Conservation (phyloP, 2,329 filamentous ascomycete species). For the Chaetomium globosum region DNA sequence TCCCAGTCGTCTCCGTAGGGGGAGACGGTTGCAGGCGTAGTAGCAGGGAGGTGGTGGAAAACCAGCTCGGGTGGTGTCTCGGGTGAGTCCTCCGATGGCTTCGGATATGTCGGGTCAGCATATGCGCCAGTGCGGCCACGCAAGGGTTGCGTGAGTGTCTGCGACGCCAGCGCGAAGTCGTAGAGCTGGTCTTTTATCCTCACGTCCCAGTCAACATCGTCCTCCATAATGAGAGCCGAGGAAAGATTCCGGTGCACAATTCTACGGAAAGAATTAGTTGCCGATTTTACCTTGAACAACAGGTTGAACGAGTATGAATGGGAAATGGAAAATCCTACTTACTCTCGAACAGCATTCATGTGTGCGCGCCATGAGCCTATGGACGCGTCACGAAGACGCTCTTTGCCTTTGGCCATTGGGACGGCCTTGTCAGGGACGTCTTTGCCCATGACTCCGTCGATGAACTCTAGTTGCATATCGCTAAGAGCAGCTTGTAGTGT, state of each 20-base stretch:
- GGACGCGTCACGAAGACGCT: not conserved
- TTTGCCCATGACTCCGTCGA: conserved; percentile 48
- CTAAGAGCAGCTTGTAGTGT: conserved; percentile 49
- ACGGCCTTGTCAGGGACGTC: conserved; percentile 43
- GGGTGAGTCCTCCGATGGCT: conserved; percentile 21
- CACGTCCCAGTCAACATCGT: conserved; percentile 55
- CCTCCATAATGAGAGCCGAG: conserved; percentile 51
- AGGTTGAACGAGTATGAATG: not conserved
- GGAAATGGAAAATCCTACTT: conserved; percentile 6
- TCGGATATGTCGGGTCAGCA: conserved; percentile 39
- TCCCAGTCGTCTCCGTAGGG: conserved; percentile 57
- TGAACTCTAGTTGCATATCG: conserved; percentile 49
- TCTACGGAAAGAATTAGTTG: conserved; percentile 27
- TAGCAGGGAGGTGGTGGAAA: conserved; percentile 32
- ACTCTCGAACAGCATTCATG: conserved; percentile 42
- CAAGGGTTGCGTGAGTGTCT: conserved; percentile 39
- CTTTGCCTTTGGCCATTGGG: conserved; percentile 30
- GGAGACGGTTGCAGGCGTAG: conserved; percentile 35
- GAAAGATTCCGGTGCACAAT: conserved; percentile 45
- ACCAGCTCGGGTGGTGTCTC: conserved; percentile 25
- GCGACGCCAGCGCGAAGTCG: conserved; percentile 37
- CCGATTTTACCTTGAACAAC: not conserved
- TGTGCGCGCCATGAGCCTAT: conserved; percentile 43
- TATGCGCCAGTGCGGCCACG: conserved; percentile 17
- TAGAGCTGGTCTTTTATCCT: conserved; percentile 47